Base-by-base conservation (phyloP, 2,329 filamentous ascomycete genomes). In the Fusarium albidum region DNA sequence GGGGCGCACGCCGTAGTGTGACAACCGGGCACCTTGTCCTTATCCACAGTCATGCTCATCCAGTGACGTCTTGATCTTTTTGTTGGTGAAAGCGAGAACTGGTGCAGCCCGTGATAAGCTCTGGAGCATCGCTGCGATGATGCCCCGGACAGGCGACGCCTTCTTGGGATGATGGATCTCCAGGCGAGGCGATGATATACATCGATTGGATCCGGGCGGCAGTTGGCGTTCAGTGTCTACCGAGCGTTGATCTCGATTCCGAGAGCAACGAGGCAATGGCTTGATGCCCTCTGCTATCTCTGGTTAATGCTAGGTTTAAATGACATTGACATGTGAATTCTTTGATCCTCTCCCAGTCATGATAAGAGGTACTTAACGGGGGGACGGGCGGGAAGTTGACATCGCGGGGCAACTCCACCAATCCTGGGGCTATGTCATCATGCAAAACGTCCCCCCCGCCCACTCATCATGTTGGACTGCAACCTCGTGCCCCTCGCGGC, bases 371-470 rank as follows among this genome's bases (percentile, higher is more conserved):
- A 14, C 3, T 8, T 17, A 18, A 9, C 33, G n/a, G n/a, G n/a
- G n/a, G n/a, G n/a, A n/a, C n/a, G n/a, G n/a, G n/a, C n/a, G 11
- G 9, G 15, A 9, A 15, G 18, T 35, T 18, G 33, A 21, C 17
- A 60, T 60, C 58, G 58, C 58, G 58, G 58, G 58, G 54, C 54
- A 61, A 31, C 58, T 59, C 58, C 58, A 59, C 58, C 35, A 47
- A 41, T 52, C 49, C 43, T 25, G 31, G 18, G 41, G 46, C 57
- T 59, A 61, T 61, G 58, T 61, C 59, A 61, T 61, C 58, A 61
- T 59, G 44, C 44, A 53, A 60, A 57, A 44, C 17, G 28, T 39
- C 35, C 43, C 49, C 43, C 49, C 49, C 49, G 37, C 59, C 59
- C 58, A 59, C 42, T 59, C 57, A 61, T 53, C 32, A 29, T 13